Evolutionary conservation across 495 filamentous ascomycete genomes (phyloP).

Genomic region (Articulospora tetracladia): DNA sequence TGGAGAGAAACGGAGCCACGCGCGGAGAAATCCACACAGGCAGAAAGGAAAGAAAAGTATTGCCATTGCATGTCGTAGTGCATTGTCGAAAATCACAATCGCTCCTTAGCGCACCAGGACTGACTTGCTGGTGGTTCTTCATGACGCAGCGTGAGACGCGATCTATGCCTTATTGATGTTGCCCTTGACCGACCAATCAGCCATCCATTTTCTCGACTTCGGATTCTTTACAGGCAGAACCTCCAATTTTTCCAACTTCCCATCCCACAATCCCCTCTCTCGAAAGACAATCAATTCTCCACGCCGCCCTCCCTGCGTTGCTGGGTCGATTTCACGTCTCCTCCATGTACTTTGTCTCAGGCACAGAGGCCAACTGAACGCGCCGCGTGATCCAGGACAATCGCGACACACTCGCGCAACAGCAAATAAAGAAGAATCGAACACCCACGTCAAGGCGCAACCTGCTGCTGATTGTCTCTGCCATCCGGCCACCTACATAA

Average conservation of each 20-base stretch:
- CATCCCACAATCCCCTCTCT: not conserved
- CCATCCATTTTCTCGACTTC: not conserved
- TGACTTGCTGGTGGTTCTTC: too few relatives aligned
- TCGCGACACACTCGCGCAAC: slow-evolving; percentile 1
- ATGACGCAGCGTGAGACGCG: too few relatives aligned
- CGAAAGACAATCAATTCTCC: not conserved
- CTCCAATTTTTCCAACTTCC: not conserved
- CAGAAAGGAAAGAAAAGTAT: too few relatives aligned
- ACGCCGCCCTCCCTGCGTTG: not conserved
- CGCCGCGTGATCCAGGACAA: not conserved
- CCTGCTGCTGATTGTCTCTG: slow-evolving; percentile 2
- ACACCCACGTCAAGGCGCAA: slow-evolving; percentile 10
- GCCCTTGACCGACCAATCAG: not conserved
- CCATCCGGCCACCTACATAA: not conserved
- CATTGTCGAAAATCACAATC: too few relatives aligned
- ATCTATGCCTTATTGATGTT: not conserved
- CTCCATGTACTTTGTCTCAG: not conserved
- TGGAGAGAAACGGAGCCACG: too few relatives aligned
- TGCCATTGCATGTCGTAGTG: too few relatives aligned
- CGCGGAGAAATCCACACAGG: too few relatives aligned
- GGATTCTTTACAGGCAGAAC: not conserved
- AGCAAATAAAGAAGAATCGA: slow-evolving; percentile 10
- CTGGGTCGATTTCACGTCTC: too few relatives aligned
- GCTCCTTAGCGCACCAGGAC: not conserved
- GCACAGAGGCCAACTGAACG: not conserved